Percentiles rank a stretch among this genome's conserved stretches.
These are phyloP conservation scores for Coemansia sp. DNA, from an alignment of 192 early-diverging fungal species.

Conservation along the genomic window DNA sequence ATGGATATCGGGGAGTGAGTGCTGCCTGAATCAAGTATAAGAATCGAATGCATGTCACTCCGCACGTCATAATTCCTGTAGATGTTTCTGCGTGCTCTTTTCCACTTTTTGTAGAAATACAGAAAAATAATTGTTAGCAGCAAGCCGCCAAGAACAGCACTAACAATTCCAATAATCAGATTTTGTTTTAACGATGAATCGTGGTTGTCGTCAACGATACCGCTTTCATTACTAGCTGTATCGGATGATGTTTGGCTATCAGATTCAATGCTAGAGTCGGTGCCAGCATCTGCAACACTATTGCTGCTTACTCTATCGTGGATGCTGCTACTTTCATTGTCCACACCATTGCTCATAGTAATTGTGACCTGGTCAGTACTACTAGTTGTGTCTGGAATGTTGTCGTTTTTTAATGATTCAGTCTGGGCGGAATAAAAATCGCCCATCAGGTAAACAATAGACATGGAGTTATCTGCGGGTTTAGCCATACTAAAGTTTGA, in stretches of 20 bases:
- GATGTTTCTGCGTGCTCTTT: neutral
- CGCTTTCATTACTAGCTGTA: no score
- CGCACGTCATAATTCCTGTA: no score
- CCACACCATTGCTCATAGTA: no score
- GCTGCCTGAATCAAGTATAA: no score
- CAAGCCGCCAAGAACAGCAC: neutral
- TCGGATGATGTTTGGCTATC: no score
- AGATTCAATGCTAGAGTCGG: no score
- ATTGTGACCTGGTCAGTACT: no score
- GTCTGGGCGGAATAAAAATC: slow-evolving; percentile 2
- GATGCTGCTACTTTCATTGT: no score
- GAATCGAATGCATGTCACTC: no score
- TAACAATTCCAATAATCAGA: neutral
- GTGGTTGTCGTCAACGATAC: neutral
- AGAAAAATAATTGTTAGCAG: neutral
- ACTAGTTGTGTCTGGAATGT: neutral
- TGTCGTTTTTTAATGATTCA: neutral
- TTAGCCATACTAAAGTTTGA: neutral
- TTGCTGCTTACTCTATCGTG: no score
- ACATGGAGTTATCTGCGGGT: neutral
- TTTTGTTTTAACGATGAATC: neutral
- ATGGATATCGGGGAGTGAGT: no score
- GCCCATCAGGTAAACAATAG: neutral
- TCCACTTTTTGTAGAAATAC: neutral
- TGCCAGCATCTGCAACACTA: no score